Conservation (phyloP, 805 yeast species). For the Cyberlindnera xylosilytica region DNA sequence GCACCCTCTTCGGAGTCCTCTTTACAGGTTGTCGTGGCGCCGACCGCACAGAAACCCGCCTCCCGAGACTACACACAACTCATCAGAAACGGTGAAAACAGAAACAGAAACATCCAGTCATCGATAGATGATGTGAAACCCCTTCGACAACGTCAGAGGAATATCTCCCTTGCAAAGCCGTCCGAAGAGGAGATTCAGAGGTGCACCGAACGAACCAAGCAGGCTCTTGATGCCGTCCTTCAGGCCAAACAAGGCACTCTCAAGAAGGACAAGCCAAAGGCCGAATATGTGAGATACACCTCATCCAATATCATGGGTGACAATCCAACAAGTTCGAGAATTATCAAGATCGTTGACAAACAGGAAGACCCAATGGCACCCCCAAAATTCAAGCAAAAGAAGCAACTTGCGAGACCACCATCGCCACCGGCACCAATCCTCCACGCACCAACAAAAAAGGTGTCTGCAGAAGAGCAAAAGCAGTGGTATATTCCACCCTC, state of each 20-base stretch:
- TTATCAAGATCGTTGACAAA: slow-evolving; percentile 62
- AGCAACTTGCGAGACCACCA: slow-evolving; percentile 69
- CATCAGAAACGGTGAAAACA: slow-evolving; percentile 19
- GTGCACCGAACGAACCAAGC: slow-evolving; percentile 54
- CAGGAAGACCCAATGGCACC: slow-evolving; percentile 86
- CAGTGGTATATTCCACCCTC: slow-evolving; percentile 90
- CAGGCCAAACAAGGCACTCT: slow-evolving; percentile 35
- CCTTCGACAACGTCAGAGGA: slow-evolving; percentile 43
- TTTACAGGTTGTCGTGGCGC: slow-evolving; percentile 13
- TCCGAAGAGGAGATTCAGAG: slow-evolving; percentile 42
- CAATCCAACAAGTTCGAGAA: slow-evolving; percentile 35
- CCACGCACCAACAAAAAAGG: slow-evolving; percentile 41
- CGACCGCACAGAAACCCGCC: slow-evolving; percentile 4
- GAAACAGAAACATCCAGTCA: slow-evolving; percentile 34
- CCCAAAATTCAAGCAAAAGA: slow-evolving; percentile 61
- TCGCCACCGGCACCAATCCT: slow-evolving; percentile 73
- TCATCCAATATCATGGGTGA: slow-evolving; percentile 37
- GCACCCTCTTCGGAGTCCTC: slow-evolving; percentile 1
- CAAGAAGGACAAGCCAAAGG: slow-evolving; percentile 26
- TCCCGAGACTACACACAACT: slow-evolving; percentile 22
- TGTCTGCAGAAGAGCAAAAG: slow-evolving; percentile 69
- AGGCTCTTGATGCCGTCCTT: slow-evolving; percentile 50
- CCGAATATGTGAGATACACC: slow-evolving; percentile 45
- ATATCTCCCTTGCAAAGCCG: slow-evolving; percentile 41
- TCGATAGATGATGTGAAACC: slow-evolving; percentile 60